A percentile compares a stretch with the other conserved stretches of the same genome.
Evolutionary conservation across 352 stramenopile species (phyloP).

Genomic region (Elongisporangium anandrum): DNA sequence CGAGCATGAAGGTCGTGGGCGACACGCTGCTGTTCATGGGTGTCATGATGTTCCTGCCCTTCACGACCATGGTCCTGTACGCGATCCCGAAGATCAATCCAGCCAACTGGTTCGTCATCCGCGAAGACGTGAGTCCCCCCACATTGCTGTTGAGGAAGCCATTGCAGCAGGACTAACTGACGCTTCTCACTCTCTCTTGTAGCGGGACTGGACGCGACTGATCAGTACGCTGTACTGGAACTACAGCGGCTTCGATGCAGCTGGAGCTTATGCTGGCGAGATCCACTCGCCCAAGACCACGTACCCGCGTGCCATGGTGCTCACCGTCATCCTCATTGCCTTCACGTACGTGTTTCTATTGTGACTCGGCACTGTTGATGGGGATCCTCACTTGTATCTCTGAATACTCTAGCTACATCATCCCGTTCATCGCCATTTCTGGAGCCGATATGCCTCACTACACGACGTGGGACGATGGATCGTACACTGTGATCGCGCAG

Average conservation of each 20-base stretch:
- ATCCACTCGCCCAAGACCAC: constrained; percentile 65
- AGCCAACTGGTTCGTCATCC: constrained; percentile 65
- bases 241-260: constrained; percentile 75
- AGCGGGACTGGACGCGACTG: constrained; percentile 59
- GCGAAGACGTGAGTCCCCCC: constrained; percentile 36
- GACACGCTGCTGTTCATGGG: constrained; percentile 58
- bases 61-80: constrained; percentile 47
- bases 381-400: not conserved
- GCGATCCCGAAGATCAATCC: constrained; percentile 58
- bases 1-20: constrained; percentile 68
- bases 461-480: constrained; percentile 71
- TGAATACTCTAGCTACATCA: constrained; percentile 36
- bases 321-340: constrained; percentile 70
- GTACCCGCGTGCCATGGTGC: constrained; percentile 73
- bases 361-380: not conserved
- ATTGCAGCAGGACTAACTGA: constrained; percentile 1
- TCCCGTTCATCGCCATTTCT: constrained; percentile 66
- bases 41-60: constrained; percentile 65
- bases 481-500: constrained; percentile 68
- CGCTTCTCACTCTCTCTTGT: constrained; percentile 5
- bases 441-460: constrained; percentile 71
- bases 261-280: constrained; percentile 66
- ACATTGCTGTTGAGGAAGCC: too few species aligned
- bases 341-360: constrained; percentile 40
- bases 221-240: constrained; percentile 81